Percentiles rank a stretch among this genome's conserved stretches.
Conservation (phyloP, 768 basidiomycete species). For the Asterophora parasitica region DNA sequence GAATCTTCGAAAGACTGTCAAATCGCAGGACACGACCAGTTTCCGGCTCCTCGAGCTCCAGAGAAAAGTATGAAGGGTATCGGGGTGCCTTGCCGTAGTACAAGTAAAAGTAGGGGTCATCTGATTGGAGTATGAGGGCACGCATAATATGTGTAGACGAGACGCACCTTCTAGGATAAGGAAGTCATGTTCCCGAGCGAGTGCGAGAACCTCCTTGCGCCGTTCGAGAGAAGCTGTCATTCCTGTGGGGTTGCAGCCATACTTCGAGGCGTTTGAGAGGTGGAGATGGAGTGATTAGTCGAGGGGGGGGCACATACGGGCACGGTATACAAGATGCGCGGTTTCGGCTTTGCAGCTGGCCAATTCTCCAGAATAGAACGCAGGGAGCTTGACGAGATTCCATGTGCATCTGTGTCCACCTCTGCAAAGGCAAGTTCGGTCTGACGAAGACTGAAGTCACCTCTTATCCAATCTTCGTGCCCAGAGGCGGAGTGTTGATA, state of each 20-base stretch:
- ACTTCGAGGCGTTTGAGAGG: constrained; percentile 32
- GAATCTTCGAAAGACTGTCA: constrained; percentile 82
- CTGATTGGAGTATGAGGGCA: constrained; percentile 27
- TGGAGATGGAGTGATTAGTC: neutral
- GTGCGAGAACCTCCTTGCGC: constrained; percentile 58
- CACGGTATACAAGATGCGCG: constrained; percentile 75
- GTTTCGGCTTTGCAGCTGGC: constrained; percentile 62
- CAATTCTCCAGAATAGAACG: constrained; percentile 60
- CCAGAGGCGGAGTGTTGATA: too few species aligned
- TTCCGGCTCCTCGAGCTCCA: constrained; percentile 60
- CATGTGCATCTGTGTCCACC: constrained; percentile 66
- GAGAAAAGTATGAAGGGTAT: constrained; percentile 71
- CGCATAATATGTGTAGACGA: neutral
- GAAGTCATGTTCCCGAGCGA: constrained; percentile 68
- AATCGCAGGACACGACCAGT: constrained; percentile 78
- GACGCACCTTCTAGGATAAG: constrained; percentile 73
- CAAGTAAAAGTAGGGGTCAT: constrained; percentile 73
- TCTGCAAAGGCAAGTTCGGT: constrained; percentile 37
- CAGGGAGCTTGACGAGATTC: constrained; percentile 55
- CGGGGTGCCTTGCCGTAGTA: constrained; percentile 63
- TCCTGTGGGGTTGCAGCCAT: constrained; percentile 85
- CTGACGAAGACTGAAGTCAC: too few species aligned
- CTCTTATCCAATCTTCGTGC: too few species aligned
- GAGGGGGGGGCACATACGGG: constrained; percentile 45
- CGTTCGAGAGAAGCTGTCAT: constrained; percentile 65